Evolutionary conservation across 345 rosid genomes (phyloP), one percentile per base, ranked within the genome.

Genomic region (Durio zibethinus): DNA sequence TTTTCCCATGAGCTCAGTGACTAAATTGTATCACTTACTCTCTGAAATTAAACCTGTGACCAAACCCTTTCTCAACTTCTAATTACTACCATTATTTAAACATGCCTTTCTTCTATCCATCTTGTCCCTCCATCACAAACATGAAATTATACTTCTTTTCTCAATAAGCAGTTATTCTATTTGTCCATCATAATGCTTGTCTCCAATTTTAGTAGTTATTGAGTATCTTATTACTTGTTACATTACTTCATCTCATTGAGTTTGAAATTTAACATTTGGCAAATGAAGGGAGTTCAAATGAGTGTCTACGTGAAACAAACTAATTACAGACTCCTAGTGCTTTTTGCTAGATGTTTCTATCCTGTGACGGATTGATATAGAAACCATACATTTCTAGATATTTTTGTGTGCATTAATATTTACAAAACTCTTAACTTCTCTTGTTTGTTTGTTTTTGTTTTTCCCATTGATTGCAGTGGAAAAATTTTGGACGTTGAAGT

Each of bases 401-500:
- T 8, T 2, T 62, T 9, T 14, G 25, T 1, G 7, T 72, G 71
- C 4, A 11, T 73, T 12, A 31, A 62, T 62, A 62, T 31, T 14
- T 31, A 33, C 33, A 61, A 5, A 31, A 31, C 23, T 62, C 42
- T 18, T 33, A 62, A 15, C 18, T 16, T 18, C 33, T 27, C 21
- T 65, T 74, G 45, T 20, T 63, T 67, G 10, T n/a, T 25, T 60
- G 12, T 69, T 31, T 3, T 21, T 56, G 45, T 59, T 12, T 36
- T 50, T 60, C 5, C 5, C 14, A 18, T 47, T 72, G 3, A 65
- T 42, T 82, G 65, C 85, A 93, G 97, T 73, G 97, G 97, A 63
- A 64, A 74, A 79, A 93, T 91, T 83, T 62, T 87, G 66, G 84
- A 82, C 35, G 85, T 93, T 76, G 92, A 91, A 77, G 95, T 93